Percentiles rank a stretch among this genome's conserved stretches.
These are phyloP conservation scores for Polychaeton citri DNA, from an alignment of 2,329 filamentous ascomycete species.

Conservation along the genomic window DNA sequence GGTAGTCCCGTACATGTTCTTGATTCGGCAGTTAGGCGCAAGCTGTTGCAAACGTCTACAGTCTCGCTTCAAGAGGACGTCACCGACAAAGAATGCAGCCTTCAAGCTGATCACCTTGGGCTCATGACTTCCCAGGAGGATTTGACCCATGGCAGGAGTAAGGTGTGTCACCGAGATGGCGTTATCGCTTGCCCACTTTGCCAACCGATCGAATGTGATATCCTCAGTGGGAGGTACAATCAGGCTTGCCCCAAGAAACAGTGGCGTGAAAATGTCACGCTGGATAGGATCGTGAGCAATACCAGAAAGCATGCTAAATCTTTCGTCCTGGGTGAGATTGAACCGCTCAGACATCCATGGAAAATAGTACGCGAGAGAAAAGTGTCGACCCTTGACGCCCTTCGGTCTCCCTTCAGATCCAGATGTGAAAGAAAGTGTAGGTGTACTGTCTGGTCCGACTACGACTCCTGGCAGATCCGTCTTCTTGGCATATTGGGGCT, in stretches of 20 bases:
- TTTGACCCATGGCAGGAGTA: slow-evolving; percentile 93
- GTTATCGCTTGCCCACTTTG: slow-evolving; percentile 75
- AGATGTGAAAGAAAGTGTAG: slow-evolving; percentile 50
- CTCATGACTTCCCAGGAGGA: slow-evolving; percentile 75
- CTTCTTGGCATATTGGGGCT: slow-evolving; percentile 38
- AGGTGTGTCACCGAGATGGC: slow-evolving; percentile 70
- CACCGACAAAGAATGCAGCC: slow-evolving; percentile 80
- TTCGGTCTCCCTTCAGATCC: slow-evolving; percentile 71
- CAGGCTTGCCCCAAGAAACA: slow-evolving; percentile 72
- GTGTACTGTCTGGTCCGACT: slow-evolving; percentile 74
- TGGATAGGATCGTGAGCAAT: slow-evolving; percentile 61
- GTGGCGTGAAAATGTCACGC: slow-evolving; percentile 74
- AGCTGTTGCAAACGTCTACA: slow-evolving; percentile 63
- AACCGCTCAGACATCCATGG: slow-evolving; percentile 88
- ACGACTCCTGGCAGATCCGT: slow-evolving; percentile 52
- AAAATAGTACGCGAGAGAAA: slow-evolving; percentile 73
- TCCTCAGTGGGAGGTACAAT: slow-evolving; percentile 69
- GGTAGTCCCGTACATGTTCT: slow-evolving; percentile 83
- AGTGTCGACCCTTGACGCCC: slow-evolving; percentile 79
- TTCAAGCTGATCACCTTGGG: slow-evolving; percentile 47
- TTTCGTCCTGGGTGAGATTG: slow-evolving; percentile 54
- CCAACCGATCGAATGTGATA: slow-evolving; percentile 73
- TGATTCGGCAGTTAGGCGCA: slow-evolving; percentile 59
- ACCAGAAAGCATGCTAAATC: slow-evolving; percentile 72
- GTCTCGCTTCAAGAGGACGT: slow-evolving; percentile 74